Evolutionary conservation across 2,329 filamentous ascomycete genomes (phyloP), one percentile per base, ranked within the genome.

Genomic region (Colletotrichum abscissum): DNA sequence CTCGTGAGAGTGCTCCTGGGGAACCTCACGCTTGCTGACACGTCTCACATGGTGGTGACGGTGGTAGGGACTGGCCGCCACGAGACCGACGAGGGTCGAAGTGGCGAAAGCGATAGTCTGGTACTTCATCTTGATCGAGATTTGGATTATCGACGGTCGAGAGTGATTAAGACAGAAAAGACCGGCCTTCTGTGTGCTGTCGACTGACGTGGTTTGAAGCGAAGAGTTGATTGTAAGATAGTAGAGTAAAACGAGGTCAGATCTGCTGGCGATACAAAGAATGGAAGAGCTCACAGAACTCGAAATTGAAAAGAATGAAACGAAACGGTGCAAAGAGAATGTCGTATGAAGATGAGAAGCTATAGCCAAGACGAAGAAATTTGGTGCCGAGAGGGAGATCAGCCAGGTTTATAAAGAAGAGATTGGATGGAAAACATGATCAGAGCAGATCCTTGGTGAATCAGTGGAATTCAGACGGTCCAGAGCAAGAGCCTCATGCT

Each of bases 1-100:
- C 72, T 85, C 79, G 78, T 90, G 88, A 16, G 86, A 86, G 76
- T 88, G 86, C 76, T 89, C 87, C 76, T 88, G 86, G 38, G 87
- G 88, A 68, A 89, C 86, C 78, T 89, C 72, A 12, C 74, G 74
- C 72, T 75, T 75, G 42, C 30, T n/a, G 52, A 75, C 59, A 35
- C 86, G 72, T 24, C 63, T 69, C 2, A 22, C 42, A 24, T 71
- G 67, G 56, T 58, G 63, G 19, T 67, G 63, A 12, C 59, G 67
- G 42, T 69, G 66, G 56, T 69, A 58, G 7, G 75, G 28, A 14
- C 63, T 46, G 16, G 68, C 60, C 19, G 52, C 38, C 46, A 68
- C 69, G 19, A 72, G 35, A 28, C 70, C 74, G 60, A 74, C 22
- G 5, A 75, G 63, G 57, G 75, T 63, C 14, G 69, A 74, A 14